Evolutionary conservation across 768 basidiomycete species (phyloP).

Genomic region (Pulveroboletus sp.): DNA sequence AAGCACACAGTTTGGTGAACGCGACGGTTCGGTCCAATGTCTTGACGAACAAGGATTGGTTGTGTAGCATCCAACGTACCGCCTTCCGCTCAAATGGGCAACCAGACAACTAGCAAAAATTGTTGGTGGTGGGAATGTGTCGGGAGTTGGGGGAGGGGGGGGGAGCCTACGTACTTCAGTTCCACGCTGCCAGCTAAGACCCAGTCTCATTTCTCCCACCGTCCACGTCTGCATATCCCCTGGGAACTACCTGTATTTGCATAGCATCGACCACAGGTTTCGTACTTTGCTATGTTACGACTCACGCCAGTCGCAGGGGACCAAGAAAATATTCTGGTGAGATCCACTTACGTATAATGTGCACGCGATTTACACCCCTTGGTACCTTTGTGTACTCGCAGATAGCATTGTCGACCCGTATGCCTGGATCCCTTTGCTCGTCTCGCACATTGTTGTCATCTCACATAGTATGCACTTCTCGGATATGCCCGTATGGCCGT

Average conservation of each 20-base stretch:
- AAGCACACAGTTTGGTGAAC: neutral
- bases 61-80: neutral
- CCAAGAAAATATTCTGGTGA: too few relatives aligned
- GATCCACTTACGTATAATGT: too few relatives aligned
- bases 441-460: neutral
- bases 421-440: neutral
- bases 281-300: neutral
- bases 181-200: too few relatives aligned
- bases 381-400: neutral
- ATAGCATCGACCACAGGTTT: neutral
- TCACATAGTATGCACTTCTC: neutral
- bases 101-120: neutral
- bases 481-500: neutral
- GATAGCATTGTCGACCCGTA: neutral
- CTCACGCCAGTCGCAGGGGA: neutral
- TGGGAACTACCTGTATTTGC: neutral
- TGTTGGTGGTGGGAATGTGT: neutral
- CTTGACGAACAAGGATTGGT: constrained; percentile 2
- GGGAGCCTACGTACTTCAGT: neutral
- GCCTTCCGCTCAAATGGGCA: neutral
- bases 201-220: neutral
- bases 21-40: neutral
- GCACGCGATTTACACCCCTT: neutral
- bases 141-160: neutral
- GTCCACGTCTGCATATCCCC: neutral